Percentiles rank a stretch among this genome's conserved stretches.
Evolutionary conservation across 1,284 basidiomycete species (phyloP).

Genomic region (Hymenochaete sp.): DNA sequence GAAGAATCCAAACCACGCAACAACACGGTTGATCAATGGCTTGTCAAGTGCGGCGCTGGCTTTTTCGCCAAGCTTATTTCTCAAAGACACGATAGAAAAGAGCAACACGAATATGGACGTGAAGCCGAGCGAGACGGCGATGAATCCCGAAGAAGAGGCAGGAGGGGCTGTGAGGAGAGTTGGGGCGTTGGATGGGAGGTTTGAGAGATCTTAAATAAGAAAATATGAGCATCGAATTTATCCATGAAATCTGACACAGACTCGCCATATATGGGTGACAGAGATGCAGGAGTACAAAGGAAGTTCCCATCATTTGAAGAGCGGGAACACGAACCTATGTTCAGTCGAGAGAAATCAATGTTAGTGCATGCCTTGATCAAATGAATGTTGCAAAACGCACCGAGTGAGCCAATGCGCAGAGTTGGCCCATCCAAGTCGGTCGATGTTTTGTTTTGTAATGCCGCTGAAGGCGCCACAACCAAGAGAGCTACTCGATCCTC

Average conservation of each 20-base stretch:
- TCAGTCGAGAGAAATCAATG: not conserved
- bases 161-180: conserved; percentile 52
- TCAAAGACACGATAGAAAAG: conserved; percentile 59
- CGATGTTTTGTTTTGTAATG: conserved; percentile 35
- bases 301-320: conserved; percentile 38
- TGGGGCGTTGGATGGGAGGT: conserved; percentile 50
- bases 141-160: conserved; percentile 52
- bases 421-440: conserved; percentile 57
- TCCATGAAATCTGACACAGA: conserved; percentile 5
- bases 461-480: conserved; percentile 50
- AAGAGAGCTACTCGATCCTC: conserved; percentile 55
- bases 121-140: conserved; percentile 52
- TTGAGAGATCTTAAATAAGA: conserved; percentile 45
- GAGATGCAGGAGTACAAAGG: conserved; percentile 46
- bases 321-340: conserved; percentile 60
- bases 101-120: conserved; percentile 58
- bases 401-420: conserved; percentile 56
- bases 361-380: conserved; percentile 9
- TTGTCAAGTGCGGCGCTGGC: conserved; percentile 42
- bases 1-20: conserved; percentile 66
- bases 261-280: conserved; percentile 58
- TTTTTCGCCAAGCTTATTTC: conserved; percentile 52
- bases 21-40: conserved; percentile 47
- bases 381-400: conserved; percentile 29
- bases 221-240: not conserved